A percentile compares a stretch with the other conserved stretches of the same genome.
Conservation (phyloP, 768 basidiomycete species). For the Lentinus brumalis region DNA sequence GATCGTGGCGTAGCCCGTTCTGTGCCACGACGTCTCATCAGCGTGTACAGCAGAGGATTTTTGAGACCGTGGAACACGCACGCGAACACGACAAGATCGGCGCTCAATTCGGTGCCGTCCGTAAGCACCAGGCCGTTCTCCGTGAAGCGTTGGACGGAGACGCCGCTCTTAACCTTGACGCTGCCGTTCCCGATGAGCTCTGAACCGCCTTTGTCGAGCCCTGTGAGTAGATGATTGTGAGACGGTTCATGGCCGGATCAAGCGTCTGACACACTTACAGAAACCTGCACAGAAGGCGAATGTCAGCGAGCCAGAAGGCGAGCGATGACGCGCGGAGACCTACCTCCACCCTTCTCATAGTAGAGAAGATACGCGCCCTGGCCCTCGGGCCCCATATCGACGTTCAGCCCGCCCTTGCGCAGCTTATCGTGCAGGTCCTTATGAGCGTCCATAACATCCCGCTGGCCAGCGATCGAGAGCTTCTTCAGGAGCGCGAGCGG, state of each 20-base stretch:
- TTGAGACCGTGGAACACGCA: conserved; percentile 13
- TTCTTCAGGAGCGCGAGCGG: conserved; percentile 23
- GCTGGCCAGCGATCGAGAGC: conserved; percentile 6
- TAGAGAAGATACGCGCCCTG: conserved; percentile 32
- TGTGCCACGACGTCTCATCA: neutral
- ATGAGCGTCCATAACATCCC: conserved; percentile 7
- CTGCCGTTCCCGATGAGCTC: conserved; percentile 48
- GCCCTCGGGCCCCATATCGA: conserved; percentile 35
- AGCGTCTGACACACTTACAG: neutral
- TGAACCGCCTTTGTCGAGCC: conserved; percentile 38
- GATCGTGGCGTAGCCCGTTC: conserved; percentile 38
- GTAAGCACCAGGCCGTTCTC: conserved; percentile 22
- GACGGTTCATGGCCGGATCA: neutral
- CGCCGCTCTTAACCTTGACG: conserved; percentile 51
- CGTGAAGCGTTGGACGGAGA: conserved; percentile 30
- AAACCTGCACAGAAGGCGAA: neutral
- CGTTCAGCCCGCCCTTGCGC: conserved; percentile 38
- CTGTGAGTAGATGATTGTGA: neutral
- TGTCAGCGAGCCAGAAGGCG: neutral
- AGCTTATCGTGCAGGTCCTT: conserved; percentile 42
- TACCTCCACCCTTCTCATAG: conserved; percentile 36
- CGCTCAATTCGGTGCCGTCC: conserved; percentile 26
- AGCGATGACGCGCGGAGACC: neutral
- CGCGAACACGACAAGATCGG: conserved; percentile 32
- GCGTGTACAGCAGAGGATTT: neutral